A percentile compares a stretch with the other conserved stretches of the same genome.
These are phyloP conservation scores for Lathyrus aphaca DNA, from an alignment of 306 rosid species.

Conservation along the genomic window DNA sequence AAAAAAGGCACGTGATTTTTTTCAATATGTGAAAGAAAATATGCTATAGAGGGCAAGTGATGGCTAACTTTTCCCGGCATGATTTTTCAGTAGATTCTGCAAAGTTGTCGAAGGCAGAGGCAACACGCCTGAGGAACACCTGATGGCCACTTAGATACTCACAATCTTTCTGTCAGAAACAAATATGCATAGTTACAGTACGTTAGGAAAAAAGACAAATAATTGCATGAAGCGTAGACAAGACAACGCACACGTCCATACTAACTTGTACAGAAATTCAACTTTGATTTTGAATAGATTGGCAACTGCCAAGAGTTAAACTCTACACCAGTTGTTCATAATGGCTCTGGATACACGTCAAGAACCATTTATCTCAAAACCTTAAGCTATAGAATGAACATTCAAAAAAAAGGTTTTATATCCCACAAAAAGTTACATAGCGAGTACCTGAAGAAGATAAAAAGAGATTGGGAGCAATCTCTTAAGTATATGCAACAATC, in stretches of 20 bases:
- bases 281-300: constrained; percentile 18
- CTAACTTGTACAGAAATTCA: constrained; percentile 18
- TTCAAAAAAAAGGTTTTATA: constrained; percentile 5
- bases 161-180: constrained; percentile 81
- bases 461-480: constrained; percentile 95
- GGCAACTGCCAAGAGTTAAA: constrained; percentile 1
- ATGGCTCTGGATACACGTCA: constrained; percentile 16
- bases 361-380: constrained; percentile 29
- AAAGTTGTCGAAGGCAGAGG: constrained; percentile 86
- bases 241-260: not conserved
- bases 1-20: not conserved
- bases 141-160: constrained; percentile 95
- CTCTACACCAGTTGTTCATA: not conserved
- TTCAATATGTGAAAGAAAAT: constrained; percentile 31
- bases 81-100: constrained; percentile 92
- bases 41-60: constrained; percentile 31
- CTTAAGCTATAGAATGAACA: constrained; percentile 10
- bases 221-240: constrained; percentile 31
- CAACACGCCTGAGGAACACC: constrained; percentile 90
- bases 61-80: constrained; percentile 84
- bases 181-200: constrained; percentile 28
- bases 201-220: constrained; percentile 18
- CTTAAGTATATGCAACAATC: constrained; percentile 89
- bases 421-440: not conserved
- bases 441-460: constrained; percentile 85